These are phyloP conservation scores for Neofusicoccum laricinum DNA, from an alignment of 2,329 filamentous ascomycete genomes.

Conservation along the genomic window DNA sequence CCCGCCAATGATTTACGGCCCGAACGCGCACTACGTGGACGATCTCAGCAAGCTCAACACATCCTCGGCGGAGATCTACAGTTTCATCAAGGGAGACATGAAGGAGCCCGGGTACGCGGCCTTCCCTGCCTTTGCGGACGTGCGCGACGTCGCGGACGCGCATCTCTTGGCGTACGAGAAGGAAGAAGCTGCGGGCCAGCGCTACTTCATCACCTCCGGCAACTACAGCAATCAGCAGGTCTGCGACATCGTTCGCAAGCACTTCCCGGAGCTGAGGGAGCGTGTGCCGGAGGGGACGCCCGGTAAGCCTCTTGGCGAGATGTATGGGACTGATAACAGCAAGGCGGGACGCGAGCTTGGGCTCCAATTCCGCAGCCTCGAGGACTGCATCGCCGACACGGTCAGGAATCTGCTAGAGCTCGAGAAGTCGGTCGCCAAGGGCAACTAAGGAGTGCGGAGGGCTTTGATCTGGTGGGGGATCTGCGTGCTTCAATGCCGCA, in stretches of 20 bases:
- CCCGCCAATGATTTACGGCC: slow-evolving; percentile 29
- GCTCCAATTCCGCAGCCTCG: slow-evolving; percentile 36
- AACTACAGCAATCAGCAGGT: slow-evolving; percentile 13
- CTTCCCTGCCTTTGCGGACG: slow-evolving; percentile 48
- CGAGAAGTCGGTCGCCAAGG: slow-evolving; percentile 19
- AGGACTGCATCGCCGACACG: slow-evolving; percentile 37
- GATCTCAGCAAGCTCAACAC: slow-evolving; percentile 3
- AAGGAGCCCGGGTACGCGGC: slow-evolving; percentile 13
- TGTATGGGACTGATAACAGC: slow-evolving; percentile 42
- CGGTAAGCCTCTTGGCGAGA: slow-evolving; percentile 29
- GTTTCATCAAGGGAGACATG: slow-evolving; percentile 9
- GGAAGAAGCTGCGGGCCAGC: slow-evolving; percentile 9
- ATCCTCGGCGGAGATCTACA: neutral
- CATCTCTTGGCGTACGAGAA: slow-evolving; percentile 44
- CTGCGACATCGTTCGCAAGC: slow-evolving; percentile 20
- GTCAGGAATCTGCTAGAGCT: slow-evolving; percentile 26
- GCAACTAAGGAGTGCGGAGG: neutral
- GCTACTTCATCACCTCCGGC: slow-evolving; percentile 5
- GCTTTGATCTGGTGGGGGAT: neutral
- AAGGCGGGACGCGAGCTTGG: slow-evolving; percentile 42
- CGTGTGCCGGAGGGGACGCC: slow-evolving; percentile 28
- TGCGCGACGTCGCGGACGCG: slow-evolving; percentile 45
- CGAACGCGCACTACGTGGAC: slow-evolving; percentile 15
- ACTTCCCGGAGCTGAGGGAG: slow-evolving; percentile 39
- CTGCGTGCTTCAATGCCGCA: neutral